Percentiles rank a stretch among this genome's conserved stretches.
phyloP scores from a whole-genome alignment of 2,329 filamentous ascomycete genomes.

The Nannizziopsis arthrosporioides region DNA sequence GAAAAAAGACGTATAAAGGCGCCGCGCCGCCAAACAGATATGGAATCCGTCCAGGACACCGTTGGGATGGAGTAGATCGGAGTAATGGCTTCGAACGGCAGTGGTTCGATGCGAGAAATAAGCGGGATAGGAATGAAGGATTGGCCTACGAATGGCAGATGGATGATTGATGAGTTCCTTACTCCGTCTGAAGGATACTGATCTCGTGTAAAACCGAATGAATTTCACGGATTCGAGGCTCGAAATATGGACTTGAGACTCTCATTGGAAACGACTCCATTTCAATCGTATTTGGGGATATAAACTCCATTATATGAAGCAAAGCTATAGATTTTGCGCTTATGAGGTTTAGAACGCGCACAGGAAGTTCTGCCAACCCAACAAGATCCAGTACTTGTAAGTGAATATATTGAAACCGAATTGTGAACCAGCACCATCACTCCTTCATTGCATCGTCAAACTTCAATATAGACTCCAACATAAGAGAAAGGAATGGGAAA shows the following conservation, averaged over 20 bases:
- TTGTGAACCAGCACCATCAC: conserved; percentile 1
- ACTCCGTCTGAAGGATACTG: background rate
- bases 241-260: no score
- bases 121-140: conserved; percentile 60
- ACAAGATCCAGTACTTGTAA: background rate
- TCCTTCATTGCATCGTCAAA: background rate
- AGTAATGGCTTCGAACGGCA: conserved; percentile 88
- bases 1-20: conserved; percentile 62
- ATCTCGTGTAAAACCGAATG: background rate
- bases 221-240: background rate
- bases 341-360: background rate
- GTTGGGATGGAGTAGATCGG: conserved; percentile 95
- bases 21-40: conserved; percentile 82
- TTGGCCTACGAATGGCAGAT: conserved; percentile 92
- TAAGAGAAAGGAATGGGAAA: background rate
- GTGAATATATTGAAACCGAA: conserved; percentile 9
- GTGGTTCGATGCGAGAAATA: conserved; percentile 79
- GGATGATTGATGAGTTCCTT: conserved; percentile 53
- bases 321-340: no score
- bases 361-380: background rate
- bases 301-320: no score
- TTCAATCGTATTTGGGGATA: no score
- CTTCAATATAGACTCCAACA: background rate
- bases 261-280: no score
- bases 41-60: conserved; percentile 79